These are phyloP conservation scores for Gypsophila paniculata DNA, from an alignment of 179 eudicot species.

Conservation along the genomic window DNA sequence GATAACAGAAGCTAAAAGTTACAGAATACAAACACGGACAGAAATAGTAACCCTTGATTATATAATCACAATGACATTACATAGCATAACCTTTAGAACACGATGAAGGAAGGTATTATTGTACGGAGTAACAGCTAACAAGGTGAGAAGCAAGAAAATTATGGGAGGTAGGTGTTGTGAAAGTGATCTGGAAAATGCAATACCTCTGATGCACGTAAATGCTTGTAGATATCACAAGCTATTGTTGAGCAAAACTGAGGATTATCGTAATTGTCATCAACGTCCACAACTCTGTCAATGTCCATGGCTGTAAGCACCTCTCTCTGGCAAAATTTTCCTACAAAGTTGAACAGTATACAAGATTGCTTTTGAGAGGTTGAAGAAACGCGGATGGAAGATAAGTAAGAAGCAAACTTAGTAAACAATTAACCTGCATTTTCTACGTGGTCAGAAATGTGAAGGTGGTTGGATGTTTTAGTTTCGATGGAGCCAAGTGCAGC, in stretches of 20 bases:
- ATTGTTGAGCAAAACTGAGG: slow-evolving; percentile 87
- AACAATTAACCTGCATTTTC: slow-evolving; percentile 45
- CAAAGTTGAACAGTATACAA: slow-evolving; percentile 4
- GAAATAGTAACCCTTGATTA: background rate
- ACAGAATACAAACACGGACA: background rate
- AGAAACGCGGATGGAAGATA: background rate
- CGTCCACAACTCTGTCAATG: slow-evolving; percentile 43
- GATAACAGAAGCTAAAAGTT: background rate
- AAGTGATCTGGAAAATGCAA: background rate
- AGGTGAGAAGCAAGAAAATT: background rate
- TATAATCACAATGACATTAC: background rate
- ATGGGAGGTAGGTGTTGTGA: background rate
- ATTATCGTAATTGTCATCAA: slow-evolving; percentile 63
- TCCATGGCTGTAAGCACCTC: slow-evolving; percentile 47
- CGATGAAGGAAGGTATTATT: background rate
- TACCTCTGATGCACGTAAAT: slow-evolving; percentile 85
- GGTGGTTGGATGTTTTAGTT: slow-evolving; percentile 51
- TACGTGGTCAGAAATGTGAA: slow-evolving; percentile 51
- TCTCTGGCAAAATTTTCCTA: slow-evolving; percentile 63
- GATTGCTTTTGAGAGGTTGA: background rate
- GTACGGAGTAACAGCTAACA: background rate
- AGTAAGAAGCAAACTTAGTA: background rate
- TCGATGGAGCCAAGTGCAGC: too few relatives aligned
- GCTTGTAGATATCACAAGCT: slow-evolving; percentile 89
- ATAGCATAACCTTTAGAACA: background rate